Evolutionary conservation across 352 stramenopile species (phyloP).

Genomic region (Phytophthora foliorum): DNA sequence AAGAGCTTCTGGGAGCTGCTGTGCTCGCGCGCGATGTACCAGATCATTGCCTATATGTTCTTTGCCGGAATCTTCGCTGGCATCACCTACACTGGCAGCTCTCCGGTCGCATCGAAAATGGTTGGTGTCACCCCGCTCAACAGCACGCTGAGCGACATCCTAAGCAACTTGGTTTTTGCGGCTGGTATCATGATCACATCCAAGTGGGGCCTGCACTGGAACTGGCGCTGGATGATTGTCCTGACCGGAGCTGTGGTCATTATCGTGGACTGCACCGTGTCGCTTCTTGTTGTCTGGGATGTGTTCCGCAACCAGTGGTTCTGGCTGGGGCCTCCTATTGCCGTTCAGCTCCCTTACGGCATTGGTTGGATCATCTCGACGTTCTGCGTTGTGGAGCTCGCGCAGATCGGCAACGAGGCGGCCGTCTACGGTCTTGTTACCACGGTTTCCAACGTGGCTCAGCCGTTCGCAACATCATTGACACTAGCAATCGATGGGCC

Average conservation of each 20-base stretch:
- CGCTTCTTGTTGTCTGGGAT: slow-evolving; percentile 18
- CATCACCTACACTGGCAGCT: slow-evolving; percentile 18
- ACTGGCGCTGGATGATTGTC: slow-evolving; percentile 25
- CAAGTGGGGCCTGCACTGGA: slow-evolving; percentile 28
- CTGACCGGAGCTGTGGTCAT: slow-evolving; percentile 7
- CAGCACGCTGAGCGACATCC: slow-evolving; percentile 21
- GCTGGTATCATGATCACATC: slow-evolving; percentile 26
- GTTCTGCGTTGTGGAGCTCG: slow-evolving; percentile 36
- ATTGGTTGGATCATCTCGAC: slow-evolving; percentile 39
- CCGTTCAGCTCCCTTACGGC: slow-evolving; percentile 21
- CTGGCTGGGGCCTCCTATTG: slow-evolving; percentile 20
- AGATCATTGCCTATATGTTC: slow-evolving; percentile 19
- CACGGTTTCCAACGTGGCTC: slow-evolving; percentile 20
- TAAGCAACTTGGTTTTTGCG: slow-evolving; percentile 17
- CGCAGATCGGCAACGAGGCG: slow-evolving; percentile 39
- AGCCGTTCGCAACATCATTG: slow-evolving; percentile 39
- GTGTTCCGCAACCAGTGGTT: slow-evolving; percentile 22
- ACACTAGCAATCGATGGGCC: slow-evolving; percentile 45
- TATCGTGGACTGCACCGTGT: slow-evolving; percentile 9
- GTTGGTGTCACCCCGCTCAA: slow-evolving; percentile 20
- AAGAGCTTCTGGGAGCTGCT: slow-evolving; percentile 8
- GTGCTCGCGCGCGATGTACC: slow-evolving; percentile 15
- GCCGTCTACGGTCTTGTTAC: slow-evolving; percentile 35
- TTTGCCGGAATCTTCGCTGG: slow-evolving; percentile 10
- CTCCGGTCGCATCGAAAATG: slow-evolving; percentile 12